Evolutionary conservation across 1,284 basidiomycete genomes (phyloP).

Genomic region (Ceratobasidium sp.): DNA sequence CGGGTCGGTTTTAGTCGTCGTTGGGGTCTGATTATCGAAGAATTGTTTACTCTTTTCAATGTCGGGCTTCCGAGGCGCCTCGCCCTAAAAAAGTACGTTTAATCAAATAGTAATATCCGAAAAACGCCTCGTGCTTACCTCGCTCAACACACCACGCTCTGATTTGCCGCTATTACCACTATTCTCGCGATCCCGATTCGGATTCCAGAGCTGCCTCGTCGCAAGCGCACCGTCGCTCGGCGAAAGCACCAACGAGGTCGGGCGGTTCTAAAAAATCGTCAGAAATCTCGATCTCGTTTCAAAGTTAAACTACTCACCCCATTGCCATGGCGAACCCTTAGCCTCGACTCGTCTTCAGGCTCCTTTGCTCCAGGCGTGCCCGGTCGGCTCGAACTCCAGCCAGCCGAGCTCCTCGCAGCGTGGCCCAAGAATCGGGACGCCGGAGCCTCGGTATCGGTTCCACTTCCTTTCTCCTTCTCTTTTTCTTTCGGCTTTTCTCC

Average conservation of each 20-base stretch:
- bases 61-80: constrained; percentile 52
- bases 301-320: constrained; percentile 34
- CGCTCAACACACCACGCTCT: constrained; percentile 73
- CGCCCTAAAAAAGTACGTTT: constrained; percentile 60
- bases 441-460: constrained; percentile 14
- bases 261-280: constrained; percentile 56
- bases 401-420: constrained; percentile 23
- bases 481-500: constrained; percentile 4
- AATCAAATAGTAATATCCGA: constrained; percentile 8
- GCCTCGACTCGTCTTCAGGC: constrained; percentile 8
- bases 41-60: constrained; percentile 46
- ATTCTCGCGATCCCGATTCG: constrained; percentile 9
- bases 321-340: constrained; percentile 14
- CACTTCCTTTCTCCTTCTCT: constrained; percentile 9
- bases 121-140: constrained; percentile 63
- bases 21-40: constrained; percentile 43
- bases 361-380: constrained; percentile 16
- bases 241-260: constrained; percentile 66
- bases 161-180: constrained; percentile 54
- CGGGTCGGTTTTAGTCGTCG: constrained; percentile 44
- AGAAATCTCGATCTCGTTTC: not conserved
- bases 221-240: constrained; percentile 72
- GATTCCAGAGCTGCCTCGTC: constrained; percentile 52
- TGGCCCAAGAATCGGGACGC: constrained; percentile 51
- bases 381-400: constrained; percentile 40